Percentiles rank a stretch among this genome's conserved stretches.
phyloP scores from a whole-genome alignment of 169 alveolate genomes.

The Hepatocystis sp. region DNA sequence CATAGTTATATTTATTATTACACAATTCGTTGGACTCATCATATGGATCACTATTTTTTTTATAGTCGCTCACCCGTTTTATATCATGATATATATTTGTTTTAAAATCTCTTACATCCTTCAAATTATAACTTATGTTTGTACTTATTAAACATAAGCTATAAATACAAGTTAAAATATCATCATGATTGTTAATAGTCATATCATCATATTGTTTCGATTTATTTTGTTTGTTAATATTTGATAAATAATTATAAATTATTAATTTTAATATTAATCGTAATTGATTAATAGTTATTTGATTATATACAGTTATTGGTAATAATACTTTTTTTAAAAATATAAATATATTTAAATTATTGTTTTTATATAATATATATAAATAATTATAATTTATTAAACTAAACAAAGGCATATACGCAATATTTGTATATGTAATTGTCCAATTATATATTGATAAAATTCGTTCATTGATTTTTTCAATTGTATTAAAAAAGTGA shows the following conservation, averaged over 20 bases:
- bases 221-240: background rate
- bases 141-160: conserved; percentile 42
- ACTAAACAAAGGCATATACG: conserved; percentile 31
- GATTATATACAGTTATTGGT: conserved; percentile 56
- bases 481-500: conserved; percentile 25
- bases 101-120: too few species aligned
- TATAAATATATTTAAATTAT: conserved; percentile 7
- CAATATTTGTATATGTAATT: conserved; percentile 36
- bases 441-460: conserved; percentile 72
- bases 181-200: conserved; percentile 31
- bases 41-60: background rate
- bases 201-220: too few species aligned
- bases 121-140: conserved; percentile 24
- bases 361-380: conserved; percentile 30
- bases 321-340: conserved; percentile 52
- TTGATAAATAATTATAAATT: conserved; percentile 22
- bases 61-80: too few species aligned
- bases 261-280: conserved; percentile 56
- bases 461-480: conserved; percentile 59
- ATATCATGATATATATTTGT: too few species aligned
- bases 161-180: conserved; percentile 48
- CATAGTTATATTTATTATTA: conserved; percentile 1
- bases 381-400: conserved; percentile 59
- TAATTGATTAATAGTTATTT: conserved; percentile 38
- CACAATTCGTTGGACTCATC: background rate